Evolutionary conservation across 2,329 filamentous ascomycete genomes (phyloP).

Genomic region (Sodiomyces alkalinus): DNA sequence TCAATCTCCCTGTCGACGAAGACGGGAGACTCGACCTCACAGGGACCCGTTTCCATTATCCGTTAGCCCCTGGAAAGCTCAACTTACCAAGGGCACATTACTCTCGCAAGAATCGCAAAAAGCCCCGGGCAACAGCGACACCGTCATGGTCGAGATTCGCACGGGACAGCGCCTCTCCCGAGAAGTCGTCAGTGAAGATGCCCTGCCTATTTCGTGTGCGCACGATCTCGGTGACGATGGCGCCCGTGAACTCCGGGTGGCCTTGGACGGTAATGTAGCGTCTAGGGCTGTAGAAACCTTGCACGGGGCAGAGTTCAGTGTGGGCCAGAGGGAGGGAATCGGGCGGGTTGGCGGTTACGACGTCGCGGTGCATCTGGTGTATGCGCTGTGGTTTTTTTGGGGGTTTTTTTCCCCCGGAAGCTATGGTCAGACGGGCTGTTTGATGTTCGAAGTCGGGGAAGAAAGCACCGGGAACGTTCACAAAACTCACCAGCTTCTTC

Average conservation of each 20-base stretch:
- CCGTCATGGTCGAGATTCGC: slow-evolving; percentile 62
- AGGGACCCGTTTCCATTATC: no score
- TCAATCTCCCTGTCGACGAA: no score
- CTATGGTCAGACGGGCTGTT: no score
- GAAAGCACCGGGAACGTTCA: slow-evolving; percentile 16
- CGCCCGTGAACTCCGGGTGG: slow-evolving; percentile 67
- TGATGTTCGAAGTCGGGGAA: background rate
- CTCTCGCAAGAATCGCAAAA: slow-evolving; percentile 62
- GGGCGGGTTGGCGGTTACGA: slow-evolving; percentile 48
- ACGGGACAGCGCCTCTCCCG: slow-evolving; percentile 50
- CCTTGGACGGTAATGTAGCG: slow-evolving; percentile 67
- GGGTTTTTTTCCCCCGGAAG: no score
- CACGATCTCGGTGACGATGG: slow-evolving; percentile 57
- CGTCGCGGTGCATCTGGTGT: slow-evolving; percentile 79
- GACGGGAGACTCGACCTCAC: no score
- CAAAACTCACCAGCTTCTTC: slow-evolving; percentile 43
- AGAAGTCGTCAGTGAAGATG: slow-evolving; percentile 55
- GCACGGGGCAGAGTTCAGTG: slow-evolving; percentile 54
- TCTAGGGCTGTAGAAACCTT: slow-evolving; percentile 59
- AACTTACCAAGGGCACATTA: slow-evolving; percentile 8
- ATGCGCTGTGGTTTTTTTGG: no score
- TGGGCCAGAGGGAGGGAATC: slow-evolving; percentile 48
- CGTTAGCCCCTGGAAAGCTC: no score
- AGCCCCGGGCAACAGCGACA: slow-evolving; percentile 54
- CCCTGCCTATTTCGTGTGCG: slow-evolving; percentile 47